Evolutionary conservation across 306 rosid species (phyloP).

Genomic region (Casuarina equisetifolia): DNA sequence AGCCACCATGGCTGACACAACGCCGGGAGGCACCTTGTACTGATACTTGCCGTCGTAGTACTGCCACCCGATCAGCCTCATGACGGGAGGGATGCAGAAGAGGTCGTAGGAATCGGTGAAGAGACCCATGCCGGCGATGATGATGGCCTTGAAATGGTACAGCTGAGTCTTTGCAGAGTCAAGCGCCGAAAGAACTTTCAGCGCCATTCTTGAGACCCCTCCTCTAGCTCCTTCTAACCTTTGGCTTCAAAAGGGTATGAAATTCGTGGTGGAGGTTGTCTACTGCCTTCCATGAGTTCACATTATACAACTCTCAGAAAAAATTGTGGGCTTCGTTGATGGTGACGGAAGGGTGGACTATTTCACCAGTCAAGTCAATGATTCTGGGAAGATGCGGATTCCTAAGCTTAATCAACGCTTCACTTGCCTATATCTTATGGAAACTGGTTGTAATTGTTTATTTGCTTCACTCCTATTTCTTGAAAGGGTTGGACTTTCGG

Average conservation of each 20-base stretch:
- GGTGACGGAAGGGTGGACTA: slow-evolving; percentile 15
- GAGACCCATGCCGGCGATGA: slow-evolving; percentile 85
- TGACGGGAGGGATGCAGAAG: slow-evolving; percentile 58
- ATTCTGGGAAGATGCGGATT: slow-evolving; percentile 34
- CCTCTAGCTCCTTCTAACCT: not conserved
- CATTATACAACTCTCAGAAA: not conserved
- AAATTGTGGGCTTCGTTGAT: not conserved
- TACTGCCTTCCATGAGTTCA: not conserved
- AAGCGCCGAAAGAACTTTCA: slow-evolving; percentile 65
- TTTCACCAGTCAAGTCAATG: slow-evolving; percentile 1
- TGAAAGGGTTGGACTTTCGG: not conserved
- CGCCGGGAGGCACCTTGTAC: slow-evolving; percentile 8
- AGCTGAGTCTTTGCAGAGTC: slow-evolving; percentile 69
- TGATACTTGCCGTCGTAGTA: slow-evolving; percentile 25
- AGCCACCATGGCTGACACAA: slow-evolving; percentile 39
- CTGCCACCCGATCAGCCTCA: slow-evolving; percentile 48
- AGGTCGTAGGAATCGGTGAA: slow-evolving; percentile 80
- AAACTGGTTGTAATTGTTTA: not conserved
- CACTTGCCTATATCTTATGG: not conserved
- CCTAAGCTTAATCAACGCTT: not conserved
- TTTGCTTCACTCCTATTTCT: not conserved
- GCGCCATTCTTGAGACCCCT: slow-evolving; percentile 27
- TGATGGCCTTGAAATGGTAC: slow-evolving; percentile 82
- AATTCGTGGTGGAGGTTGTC: no score
- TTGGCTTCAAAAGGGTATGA: no score